Base-by-base conservation (phyloP, 1,284 basidiomycete species). In the Omphalotus olearius region DNA sequence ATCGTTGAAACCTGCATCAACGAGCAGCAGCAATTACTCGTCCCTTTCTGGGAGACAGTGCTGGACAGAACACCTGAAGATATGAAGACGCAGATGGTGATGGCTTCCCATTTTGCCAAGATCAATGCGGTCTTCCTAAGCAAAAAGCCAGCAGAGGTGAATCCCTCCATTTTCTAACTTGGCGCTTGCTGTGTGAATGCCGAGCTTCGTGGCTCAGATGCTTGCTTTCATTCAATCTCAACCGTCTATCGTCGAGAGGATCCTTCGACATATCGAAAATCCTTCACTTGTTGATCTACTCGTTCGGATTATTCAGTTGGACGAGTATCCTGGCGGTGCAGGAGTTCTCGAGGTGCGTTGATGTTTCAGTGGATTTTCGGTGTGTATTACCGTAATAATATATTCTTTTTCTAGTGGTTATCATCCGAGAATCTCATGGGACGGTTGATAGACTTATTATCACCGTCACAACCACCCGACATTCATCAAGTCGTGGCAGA, bases 1-100 rank as follows among this genome's bases (percentile, higher is more conserved):
- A 91, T 99, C 60, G 85, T 93, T 45, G 91, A 96, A 66, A 91
- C 91, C 2, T 90, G 95, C 62, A 78, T 97, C 62, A 80, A 79
- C 59, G 77, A 90, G 62, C 75, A 79, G 43, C 74, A 83, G 18
- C 80, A 85, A 57, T 74, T 95, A 48, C 76, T 94, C 51, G 72
- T 76, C 16, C 87, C 90, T 6, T 97, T 97, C 75, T 99, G 97
- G 97, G 91, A 98, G 67, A 84, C 83, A 9, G 85, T 98, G 9
- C 75, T 99, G 17, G 87, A 92, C 60, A 77, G 81, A 60, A 73
- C 82, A 0, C 78, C 90, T 16, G 85, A 89, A 53, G 89, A 91
- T 57, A 86, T 90, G 82, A 85, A 83, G 68, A 83, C 75, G 13
- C 79, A 83, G 60, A 83, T 83, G 72, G 76, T 80, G 53, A 82